A percentile compares a stretch with the other conserved stretches of the same genome.
Conservation (phyloP, 176 grass and related monocot species). For the Cenchrus purpureus region DNA sequence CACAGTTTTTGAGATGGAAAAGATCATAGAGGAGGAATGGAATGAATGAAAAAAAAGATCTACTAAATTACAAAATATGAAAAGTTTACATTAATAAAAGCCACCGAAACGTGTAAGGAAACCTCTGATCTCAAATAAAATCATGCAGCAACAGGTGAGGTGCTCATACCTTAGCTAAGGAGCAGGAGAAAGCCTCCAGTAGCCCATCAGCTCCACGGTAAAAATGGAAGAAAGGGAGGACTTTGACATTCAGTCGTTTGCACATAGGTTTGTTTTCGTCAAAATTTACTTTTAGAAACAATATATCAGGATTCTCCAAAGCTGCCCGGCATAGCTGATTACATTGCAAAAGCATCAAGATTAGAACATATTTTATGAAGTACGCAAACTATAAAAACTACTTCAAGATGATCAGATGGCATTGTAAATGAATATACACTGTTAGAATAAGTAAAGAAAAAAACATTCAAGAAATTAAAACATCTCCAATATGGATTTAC, state of each 20-base stretch:
- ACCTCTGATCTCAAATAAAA: slow-evolving; percentile 6
- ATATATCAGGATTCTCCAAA: slow-evolving; percentile 69
- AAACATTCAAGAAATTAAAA: not conserved
- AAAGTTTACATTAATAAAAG: not conserved
- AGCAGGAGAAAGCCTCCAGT: slow-evolving; percentile 93
- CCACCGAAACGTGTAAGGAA: slow-evolving; percentile 8
- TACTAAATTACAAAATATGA: not conserved
- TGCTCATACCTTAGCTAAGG: slow-evolving; percentile 78
- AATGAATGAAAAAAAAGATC: not conserved
- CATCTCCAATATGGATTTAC: slow-evolving; percentile 23
- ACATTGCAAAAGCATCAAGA: slow-evolving; percentile 28
- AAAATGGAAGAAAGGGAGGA: slow-evolving; percentile 97
- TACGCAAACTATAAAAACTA: not conserved
- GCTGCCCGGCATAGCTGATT: slow-evolving; percentile 81
- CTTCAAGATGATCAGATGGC: not conserved
- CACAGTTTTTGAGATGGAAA: not conserved
- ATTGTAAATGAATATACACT: slow-evolving; percentile 3
- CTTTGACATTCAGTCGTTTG: slow-evolving; percentile 95
- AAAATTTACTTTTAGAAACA: slow-evolving; percentile 95
- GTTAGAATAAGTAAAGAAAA: slow-evolving; percentile 5
- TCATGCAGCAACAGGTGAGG: slow-evolving; percentile 5
- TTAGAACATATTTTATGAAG: slow-evolving; percentile 15
- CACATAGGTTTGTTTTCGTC: slow-evolving; percentile 99
- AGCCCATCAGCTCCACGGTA: slow-evolving; percentile 93
- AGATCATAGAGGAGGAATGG: not conserved